Evolutionary conservation across 2,329 filamentous ascomycete species (phyloP).

Genomic region (Pseudogymnoascus sp.): DNA sequence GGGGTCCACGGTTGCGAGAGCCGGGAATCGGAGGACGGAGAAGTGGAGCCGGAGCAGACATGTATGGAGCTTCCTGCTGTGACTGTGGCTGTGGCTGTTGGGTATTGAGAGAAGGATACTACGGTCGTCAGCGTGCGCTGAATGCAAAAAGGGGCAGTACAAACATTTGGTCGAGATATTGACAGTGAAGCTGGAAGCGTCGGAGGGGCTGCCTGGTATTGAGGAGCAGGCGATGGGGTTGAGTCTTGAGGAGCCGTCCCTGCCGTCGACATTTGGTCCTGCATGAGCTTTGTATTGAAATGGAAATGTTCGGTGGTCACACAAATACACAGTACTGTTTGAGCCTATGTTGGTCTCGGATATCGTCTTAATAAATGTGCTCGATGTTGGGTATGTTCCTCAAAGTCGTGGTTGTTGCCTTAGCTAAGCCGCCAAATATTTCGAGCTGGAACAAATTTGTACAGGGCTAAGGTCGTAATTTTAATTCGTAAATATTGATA

Average conservation of each 20-base stretch:
- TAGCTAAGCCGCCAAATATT: background rate
- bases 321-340: background rate
- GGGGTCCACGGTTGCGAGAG: conserved; percentile 26
- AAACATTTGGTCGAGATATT: conserved; percentile 8
- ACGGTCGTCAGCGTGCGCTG: background rate
- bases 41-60: conserved; percentile 30
- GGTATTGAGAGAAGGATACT: conserved; percentile 10
- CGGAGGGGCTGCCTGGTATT: background rate
- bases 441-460: background rate
- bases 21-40: conserved; percentile 31
- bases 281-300: background rate
- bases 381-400: background rate
- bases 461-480: background rate
- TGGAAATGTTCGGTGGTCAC: background rate
- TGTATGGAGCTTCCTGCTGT: conserved; percentile 13
- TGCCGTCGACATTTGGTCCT: conserved; percentile 2
- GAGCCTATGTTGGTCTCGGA: background rate
- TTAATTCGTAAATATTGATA: background rate
- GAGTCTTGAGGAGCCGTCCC: background rate
- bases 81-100: conserved; percentile 17
- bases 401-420: background rate
- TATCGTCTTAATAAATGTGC: conserved; percentile 1
- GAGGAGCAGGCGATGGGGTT: conserved; percentile 2
- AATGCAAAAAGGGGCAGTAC: background rate
- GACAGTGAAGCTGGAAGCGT: background rate